A percentile compares a stretch with the other conserved stretches of the same genome.
phyloP scores from a whole-genome alignment of 805 yeast species.

The Blastobotrys peoriensis region DNA sequence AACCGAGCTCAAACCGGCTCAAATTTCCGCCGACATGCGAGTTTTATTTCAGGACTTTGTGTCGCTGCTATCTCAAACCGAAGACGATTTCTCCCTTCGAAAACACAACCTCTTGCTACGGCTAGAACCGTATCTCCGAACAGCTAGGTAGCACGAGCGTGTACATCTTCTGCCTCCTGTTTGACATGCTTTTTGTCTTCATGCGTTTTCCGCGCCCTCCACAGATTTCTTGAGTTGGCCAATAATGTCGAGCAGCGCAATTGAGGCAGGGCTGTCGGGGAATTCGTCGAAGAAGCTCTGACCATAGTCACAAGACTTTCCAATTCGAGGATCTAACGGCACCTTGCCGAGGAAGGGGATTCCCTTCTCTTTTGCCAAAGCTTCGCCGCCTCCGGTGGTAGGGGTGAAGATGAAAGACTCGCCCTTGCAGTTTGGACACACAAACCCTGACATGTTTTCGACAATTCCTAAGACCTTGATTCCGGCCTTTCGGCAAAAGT shows the following conservation, averaged over 20 bases:
- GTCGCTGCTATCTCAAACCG: not conserved
- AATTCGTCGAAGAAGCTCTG: constrained; percentile 67
- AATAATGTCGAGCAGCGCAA: constrained; percentile 79
- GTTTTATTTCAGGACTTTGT: not conserved
- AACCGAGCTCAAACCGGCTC: not conserved
- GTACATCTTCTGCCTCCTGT: no score
- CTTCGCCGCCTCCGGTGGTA: constrained; percentile 94
- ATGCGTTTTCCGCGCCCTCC: no score
- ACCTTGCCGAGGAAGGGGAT: constrained; percentile 85
- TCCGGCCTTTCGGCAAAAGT: constrained; percentile 87
- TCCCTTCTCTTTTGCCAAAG: constrained; percentile 69
- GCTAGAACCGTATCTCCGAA: not conserved
- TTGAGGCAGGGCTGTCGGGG: constrained; percentile 91
- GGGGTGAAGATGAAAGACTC: constrained; percentile 87
- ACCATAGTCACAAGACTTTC: constrained; percentile 82
- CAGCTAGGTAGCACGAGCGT: no score
- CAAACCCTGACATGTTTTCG: constrained; percentile 98
- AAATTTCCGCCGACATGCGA: not conserved
- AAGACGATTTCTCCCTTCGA: not conserved
- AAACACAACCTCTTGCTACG: not conserved
- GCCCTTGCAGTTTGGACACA: constrained; percentile 90
- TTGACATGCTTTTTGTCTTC: no score
- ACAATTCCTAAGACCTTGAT: constrained; percentile 84
- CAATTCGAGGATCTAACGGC: constrained; percentile 94
- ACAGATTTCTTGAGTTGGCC: constrained; percentile 19